Evolutionary conservation across 2,329 filamentous ascomycete species (phyloP).

Genomic region (Aquanectria penicillioides): DNA sequence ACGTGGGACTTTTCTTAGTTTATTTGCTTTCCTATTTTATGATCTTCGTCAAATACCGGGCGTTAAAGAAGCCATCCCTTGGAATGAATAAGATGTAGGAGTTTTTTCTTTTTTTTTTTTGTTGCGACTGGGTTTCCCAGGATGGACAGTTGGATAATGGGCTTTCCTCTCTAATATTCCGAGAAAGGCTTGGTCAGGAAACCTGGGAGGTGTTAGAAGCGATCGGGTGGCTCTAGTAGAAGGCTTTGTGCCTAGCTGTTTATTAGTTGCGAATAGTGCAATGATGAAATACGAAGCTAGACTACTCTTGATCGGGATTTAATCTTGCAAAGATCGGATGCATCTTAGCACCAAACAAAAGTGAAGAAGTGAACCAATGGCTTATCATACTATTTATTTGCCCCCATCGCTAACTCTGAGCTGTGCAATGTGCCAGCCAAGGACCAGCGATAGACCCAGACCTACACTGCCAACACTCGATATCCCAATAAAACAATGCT

Average conservation of each 20-base stretch:
- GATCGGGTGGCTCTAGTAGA: constrained; percentile 4
- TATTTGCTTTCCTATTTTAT: constrained; percentile 29
- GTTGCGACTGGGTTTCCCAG: too few species aligned
- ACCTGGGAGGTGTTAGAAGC: constrained; percentile 6
- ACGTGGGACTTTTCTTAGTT: constrained; percentile 37
- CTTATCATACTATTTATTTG: too few species aligned
- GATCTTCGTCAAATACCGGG: constrained; percentile 36
- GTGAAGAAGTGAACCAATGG: too few species aligned
- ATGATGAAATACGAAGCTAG: constrained; percentile 8
- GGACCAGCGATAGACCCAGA: too few species aligned
- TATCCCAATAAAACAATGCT: constrained; percentile 25
- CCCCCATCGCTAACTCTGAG: too few species aligned
- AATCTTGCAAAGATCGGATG: too few species aligned
- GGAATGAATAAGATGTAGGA: constrained; percentile 35
- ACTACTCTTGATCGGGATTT: too few species aligned
- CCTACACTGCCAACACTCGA: neutral
- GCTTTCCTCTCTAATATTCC: neutral
- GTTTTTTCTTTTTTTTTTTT: constrained; percentile 30
- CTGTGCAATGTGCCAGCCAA: too few species aligned
- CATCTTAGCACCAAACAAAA: too few species aligned
- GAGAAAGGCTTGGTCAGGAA: neutral
- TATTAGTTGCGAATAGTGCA: constrained; percentile 15
- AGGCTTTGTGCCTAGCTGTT: constrained; percentile 4
- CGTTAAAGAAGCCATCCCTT: constrained; percentile 36
- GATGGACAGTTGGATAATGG: constrained; percentile 24